These are phyloP conservation scores for Eutrema salsugineum DNA, from an alignment of 441 rosid species.

Conservation along the genomic window DNA sequence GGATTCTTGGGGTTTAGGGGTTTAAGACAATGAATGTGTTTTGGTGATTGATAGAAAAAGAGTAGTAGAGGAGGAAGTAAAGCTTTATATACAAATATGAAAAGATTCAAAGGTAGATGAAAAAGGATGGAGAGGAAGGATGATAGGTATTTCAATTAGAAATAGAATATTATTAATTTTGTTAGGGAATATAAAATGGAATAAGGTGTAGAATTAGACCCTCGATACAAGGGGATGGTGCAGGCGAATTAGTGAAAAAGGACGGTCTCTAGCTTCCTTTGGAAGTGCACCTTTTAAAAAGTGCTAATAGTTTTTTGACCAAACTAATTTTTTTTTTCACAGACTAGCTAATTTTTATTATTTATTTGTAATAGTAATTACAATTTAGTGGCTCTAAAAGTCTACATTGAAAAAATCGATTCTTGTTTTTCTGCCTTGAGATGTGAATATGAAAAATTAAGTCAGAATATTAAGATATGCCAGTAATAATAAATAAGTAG, in stretches of 20 bases:
- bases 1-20: conserved; percentile 6
- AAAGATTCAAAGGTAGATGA: conserved; percentile 28
- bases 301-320: conserved; percentile 14
- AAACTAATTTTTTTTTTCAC: too few species aligned
- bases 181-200: conserved; percentile 31
- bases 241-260: conserved; percentile 32
- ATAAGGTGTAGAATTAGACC: conserved; percentile 40
- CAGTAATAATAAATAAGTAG: background rate
- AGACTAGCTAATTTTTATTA: conserved; percentile 3
- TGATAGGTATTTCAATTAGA: background rate
- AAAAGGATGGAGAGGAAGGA: conserved; percentile 42
- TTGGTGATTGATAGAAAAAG: conserved; percentile 34
- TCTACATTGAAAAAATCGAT: background rate
- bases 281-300: conserved; percentile 31
- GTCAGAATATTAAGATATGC: background rate
- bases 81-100: conserved; percentile 30
- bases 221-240: conserved; percentile 36
- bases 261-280: conserved; percentile 49
- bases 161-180: background rate
- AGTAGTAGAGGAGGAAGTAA: conserved; percentile 29
- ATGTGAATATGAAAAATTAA: conserved; percentile 9
- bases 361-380: background rate
- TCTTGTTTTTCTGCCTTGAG: background rate
- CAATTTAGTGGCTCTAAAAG: background rate
- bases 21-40: conserved; percentile 17